Percentiles rank a stretch among this genome's conserved stretches.
These are phyloP conservation scores for Corinectria fuckeliana DNA, from an alignment of 2,329 filamentous ascomycete species.

Conservation along the genomic window DNA sequence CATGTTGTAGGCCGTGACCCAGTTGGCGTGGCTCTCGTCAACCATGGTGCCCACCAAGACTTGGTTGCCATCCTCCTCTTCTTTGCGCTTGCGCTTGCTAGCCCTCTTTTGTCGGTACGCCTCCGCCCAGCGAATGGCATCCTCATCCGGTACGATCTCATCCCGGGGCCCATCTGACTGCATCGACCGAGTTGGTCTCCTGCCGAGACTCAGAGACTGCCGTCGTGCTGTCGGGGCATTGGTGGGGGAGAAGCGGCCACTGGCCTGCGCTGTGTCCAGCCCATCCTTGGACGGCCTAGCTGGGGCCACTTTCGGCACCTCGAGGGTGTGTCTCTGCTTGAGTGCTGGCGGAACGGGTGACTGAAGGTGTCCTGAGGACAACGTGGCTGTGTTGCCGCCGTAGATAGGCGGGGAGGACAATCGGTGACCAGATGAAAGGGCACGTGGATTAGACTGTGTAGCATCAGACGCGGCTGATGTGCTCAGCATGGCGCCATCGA, in stretches of 20 bases:
- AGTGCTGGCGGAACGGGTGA: conserved; percentile 56
- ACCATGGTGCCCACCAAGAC: conserved; percentile 97
- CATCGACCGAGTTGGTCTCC: conserved; percentile 83
- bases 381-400: conserved; percentile 48
- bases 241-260: conserved; percentile 81
- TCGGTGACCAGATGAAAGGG: conserved; percentile 55
- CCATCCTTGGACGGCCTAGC: conserved; percentile 76
- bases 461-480: conserved; percentile 37
- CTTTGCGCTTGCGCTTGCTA: conserved; percentile 81
- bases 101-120: conserved; percentile 90
- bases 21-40: conserved; percentile 96
- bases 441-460: conserved; percentile 32
- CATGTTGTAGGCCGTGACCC: conserved; percentile 99
- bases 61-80: conserved; percentile 90
- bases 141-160: conserved; percentile 85
- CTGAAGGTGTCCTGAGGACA: conserved; percentile 59
- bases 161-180: conserved; percentile 85
- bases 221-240: conserved; percentile 66
- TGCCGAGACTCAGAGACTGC: conserved; percentile 81
- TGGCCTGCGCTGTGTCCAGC: conserved; percentile 69
- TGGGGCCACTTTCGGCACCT: conserved; percentile 77
- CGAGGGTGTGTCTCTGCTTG: conserved; percentile 85
- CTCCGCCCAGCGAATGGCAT: conserved; percentile 91
- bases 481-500: conserved; percentile 18
- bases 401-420: conserved; percentile 71